Base-by-base conservation (phyloP, 163 green algal species). In the Scenedesmus sp. region DNA sequence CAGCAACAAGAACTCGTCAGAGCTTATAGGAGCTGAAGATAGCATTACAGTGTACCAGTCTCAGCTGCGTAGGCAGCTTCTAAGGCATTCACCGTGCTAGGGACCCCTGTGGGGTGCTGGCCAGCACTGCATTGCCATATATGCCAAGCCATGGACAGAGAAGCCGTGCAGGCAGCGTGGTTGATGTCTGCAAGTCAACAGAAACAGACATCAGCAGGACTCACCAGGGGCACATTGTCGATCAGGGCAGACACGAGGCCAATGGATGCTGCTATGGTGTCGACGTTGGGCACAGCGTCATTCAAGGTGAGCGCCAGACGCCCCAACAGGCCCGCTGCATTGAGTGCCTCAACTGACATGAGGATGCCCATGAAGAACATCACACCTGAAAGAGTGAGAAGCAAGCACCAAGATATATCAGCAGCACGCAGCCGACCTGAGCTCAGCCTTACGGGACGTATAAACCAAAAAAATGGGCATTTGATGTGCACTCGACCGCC, bases 351-450 rank as follows among this genome's bases (percentile, higher is more conserved):
- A 43, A 97, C 95, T 3, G 94, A 94, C 86, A 97, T 85, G 83
- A 97, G 92, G 65, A 97, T 95, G 72, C 95, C 95, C n/a, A 96
- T 89, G 92, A 97, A 97, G 89, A 97, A 97, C 61, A 97, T 91
- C 40, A 97, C 92, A 24, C 95, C 83, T 89, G 40, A 40, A 65
- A 3, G n/a, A 33, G 49, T 18, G 30, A 0, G 18, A 40, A 30
- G 65, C 65, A 10, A 87, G 78, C 95, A 96, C 93, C 30, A 87
- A 12, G 49, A 56, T 56, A 13, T 56, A 13, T 56, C 49, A 56
- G 49, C 15, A 56, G 49, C 49, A 13, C 49, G n/a, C n/a, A n/a
- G n/a, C n/a, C n/a, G n/a, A n/a, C n/a, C n/a, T n/a, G n/a, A n/a
- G n/a, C n/a, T n/a, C n/a, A n/a, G n/a, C n/a, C n/a, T n/a, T n/a